phyloP scores from a whole-genome alignment of 2,329 filamentous ascomycete species.

The Ophiocordyceps camponoti-leonardi region DNA sequence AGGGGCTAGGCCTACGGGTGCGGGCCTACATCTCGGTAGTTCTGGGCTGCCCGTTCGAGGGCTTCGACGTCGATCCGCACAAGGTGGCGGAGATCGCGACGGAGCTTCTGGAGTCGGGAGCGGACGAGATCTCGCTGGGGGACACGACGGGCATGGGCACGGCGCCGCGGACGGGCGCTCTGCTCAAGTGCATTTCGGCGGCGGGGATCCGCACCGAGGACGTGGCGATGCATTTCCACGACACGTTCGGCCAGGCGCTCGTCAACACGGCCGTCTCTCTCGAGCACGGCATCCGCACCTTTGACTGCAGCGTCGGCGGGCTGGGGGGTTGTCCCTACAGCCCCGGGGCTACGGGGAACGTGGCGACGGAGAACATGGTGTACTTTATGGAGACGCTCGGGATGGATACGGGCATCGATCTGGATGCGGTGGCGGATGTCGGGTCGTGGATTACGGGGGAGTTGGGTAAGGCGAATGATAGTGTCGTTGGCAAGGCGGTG shows the following conservation, averaged over 20 bases:
- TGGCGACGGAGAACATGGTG: conserved; percentile 70
- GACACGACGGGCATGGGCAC: conserved; percentile 89
- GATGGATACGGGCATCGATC: conserved; percentile 54
- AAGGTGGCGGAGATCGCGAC: conserved; percentile 49
- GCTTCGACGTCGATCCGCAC: conserved; percentile 44
- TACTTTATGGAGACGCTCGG: conserved; percentile 62
- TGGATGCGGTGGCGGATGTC: conserved; percentile 48
- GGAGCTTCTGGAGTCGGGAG: conserved; percentile 66
- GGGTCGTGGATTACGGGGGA: conserved; percentile 55
- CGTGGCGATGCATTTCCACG: conserved; percentile 73
- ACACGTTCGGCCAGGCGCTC: conserved; percentile 75
- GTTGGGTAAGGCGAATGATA: conserved; percentile 45
- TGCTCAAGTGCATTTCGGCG: conserved; percentile 46
- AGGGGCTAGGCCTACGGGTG: conserved; percentile 47
- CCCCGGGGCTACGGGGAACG: conserved; percentile 73
- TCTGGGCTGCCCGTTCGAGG: conserved; percentile 63
- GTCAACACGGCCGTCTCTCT: conserved; percentile 65
- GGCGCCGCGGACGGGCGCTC: conserved; percentile 46
- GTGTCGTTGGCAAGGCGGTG: conserved; percentile 49
- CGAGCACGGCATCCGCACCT: conserved; percentile 60
- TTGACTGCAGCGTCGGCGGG: conserved; percentile 66
- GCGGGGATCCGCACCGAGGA: conserved; percentile 54
- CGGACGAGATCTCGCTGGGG: conserved; percentile 77
- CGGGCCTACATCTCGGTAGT: conserved; percentile 70
- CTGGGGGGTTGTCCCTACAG: conserved; percentile 75